Conservation (phyloP, 805 yeast genomes). For the Lipomyces yamanashiensis region DNA sequence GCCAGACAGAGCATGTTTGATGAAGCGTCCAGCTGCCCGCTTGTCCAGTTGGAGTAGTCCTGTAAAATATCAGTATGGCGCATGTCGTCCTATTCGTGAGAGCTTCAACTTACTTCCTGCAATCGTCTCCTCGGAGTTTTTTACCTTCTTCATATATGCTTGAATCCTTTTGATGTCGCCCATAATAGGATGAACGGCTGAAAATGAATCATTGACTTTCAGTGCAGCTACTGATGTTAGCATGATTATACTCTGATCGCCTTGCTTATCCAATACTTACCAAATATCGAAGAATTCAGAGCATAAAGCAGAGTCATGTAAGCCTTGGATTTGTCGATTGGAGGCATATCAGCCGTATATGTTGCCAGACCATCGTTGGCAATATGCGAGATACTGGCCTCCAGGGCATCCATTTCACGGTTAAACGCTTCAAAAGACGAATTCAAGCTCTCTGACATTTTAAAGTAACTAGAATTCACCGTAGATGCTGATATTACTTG, state of each 20-base stretch:
- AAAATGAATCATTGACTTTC: slow-evolving; percentile 16
- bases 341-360: background rate
- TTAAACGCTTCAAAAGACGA: slow-evolving; percentile 13
- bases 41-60: slow-evolving; percentile 28
- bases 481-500: no score
- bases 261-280: slow-evolving; percentile 7
- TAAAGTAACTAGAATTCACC: no score
- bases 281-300: slow-evolving; percentile 26
- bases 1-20: slow-evolving; percentile 32
- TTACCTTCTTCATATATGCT: slow-evolving; percentile 29
- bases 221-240: slow-evolving; percentile 22
- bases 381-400: slow-evolving; percentile 14
- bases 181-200: slow-evolving; percentile 27
- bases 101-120: slow-evolving; percentile 26
- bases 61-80: background rate
- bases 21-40: slow-evolving; percentile 31
- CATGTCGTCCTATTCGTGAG: no score
- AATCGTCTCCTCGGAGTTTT: slow-evolving; percentile 30
- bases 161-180: slow-evolving; percentile 30
- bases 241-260: no score
- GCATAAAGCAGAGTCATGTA: slow-evolving; percentile 27
- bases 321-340: slow-evolving; percentile 31
- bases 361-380: slow-evolving; percentile 2
- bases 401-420: slow-evolving; percentile 15
- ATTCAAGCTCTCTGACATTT: background rate